These are phyloP conservation scores for Xerocomus subilludens DNA, from an alignment of 1,284 basidiomycete genomes.

Conservation along the genomic window DNA sequence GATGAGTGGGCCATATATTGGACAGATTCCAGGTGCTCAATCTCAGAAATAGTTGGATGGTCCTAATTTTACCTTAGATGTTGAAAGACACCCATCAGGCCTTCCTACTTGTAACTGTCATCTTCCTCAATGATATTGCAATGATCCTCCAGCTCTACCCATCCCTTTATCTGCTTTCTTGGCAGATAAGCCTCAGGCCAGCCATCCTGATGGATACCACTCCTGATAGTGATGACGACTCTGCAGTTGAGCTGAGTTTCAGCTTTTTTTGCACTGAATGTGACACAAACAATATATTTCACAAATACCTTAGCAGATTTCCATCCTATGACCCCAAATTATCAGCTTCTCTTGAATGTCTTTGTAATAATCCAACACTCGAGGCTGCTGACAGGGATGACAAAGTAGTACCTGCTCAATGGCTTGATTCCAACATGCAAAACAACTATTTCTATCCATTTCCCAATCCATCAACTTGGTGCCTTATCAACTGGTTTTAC, in stretches of 20 bases:
- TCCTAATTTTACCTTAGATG: not conserved
- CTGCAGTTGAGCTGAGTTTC: too few species aligned
- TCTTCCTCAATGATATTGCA: not conserved
- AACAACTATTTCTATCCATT: constrained; percentile 45
- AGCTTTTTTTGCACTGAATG: too few species aligned
- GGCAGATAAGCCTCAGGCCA: too few species aligned
- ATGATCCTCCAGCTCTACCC: constrained; percentile 16
- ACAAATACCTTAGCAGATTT: constrained; percentile 4
- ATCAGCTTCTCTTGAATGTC: not conserved
- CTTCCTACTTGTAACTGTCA: not conserved
- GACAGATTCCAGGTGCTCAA: too few species aligned
- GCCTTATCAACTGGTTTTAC: constrained; percentile 52
- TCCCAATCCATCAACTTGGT: constrained; percentile 42
- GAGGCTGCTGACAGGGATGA: not conserved
- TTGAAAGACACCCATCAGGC: not conserved
- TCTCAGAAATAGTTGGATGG: too few species aligned
- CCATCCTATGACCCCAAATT: constrained; percentile 18
- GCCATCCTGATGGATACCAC: too few species aligned
- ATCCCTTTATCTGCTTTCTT: not conserved
- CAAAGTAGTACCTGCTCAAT: too few species aligned
- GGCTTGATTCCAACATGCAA: not conserved
- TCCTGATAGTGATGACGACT: too few species aligned
- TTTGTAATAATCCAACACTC: not conserved
- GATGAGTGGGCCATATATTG: too few species aligned
- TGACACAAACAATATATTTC: constrained; percentile 4